A percentile compares a stretch with the other conserved stretches of the same genome.
These are phyloP conservation scores for Ogataea ganodermae DNA, from an alignment of 805 yeast genomes.

Conservation along the genomic window DNA sequence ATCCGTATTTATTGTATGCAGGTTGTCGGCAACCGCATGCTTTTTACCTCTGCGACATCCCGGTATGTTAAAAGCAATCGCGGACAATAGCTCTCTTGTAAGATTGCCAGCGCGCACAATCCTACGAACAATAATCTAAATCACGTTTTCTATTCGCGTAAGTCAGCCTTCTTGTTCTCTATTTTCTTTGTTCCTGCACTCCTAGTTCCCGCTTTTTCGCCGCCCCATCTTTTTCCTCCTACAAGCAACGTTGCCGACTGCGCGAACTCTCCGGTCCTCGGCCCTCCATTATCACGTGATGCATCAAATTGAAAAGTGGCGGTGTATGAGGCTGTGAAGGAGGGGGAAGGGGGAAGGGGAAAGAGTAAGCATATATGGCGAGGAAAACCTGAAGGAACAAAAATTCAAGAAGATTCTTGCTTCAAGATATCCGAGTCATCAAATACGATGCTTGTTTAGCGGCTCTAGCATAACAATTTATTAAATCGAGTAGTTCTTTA, in stretches of 20 bases:
- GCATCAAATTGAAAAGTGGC: no score
- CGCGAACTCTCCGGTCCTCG: not conserved
- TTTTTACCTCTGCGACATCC: not conserved
- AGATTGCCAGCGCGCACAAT: not conserved
- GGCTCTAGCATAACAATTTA: no score
- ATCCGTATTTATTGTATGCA: not conserved
- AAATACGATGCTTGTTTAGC: no score
- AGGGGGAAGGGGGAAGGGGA: no score
- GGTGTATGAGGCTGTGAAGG: no score
- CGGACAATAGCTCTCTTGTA: not conserved
- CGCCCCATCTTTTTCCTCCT: not conserved
- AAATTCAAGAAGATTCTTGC: no score
- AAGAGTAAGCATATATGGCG: no score
- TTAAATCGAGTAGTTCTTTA: no score
- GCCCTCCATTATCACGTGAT: no score
- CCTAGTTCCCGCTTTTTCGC: constrained; percentile 1
- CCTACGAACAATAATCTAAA: not conserved
- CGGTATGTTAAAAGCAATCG: not conserved
- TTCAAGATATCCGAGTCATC: no score
- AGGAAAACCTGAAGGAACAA: no score
- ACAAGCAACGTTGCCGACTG: not conserved
- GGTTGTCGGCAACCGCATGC: constrained; percentile 6
- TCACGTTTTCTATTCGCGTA: not conserved
- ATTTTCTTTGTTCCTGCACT: not conserved
- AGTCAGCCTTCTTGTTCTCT: not conserved